A percentile compares a stretch with the other conserved stretches of the same genome.
Conservation (phyloP, 176 grass and related monocot genomes). For the Areca catechu region DNA sequence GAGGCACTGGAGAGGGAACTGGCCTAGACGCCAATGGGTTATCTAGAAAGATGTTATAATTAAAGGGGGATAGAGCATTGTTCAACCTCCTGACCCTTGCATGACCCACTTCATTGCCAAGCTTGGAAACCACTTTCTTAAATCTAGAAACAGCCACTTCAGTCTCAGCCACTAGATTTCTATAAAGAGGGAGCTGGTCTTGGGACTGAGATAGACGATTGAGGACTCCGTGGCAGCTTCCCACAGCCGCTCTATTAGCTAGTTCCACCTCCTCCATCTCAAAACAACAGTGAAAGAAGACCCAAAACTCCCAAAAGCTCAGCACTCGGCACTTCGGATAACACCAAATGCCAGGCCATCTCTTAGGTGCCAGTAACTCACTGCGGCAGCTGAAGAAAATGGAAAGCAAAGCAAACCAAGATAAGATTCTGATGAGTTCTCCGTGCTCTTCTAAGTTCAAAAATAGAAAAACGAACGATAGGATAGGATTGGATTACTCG, state of each 20-base stretch:
- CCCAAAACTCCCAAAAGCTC: neutral
- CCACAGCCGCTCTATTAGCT: conserved; percentile 51
- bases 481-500: too few species aligned
- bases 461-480: too few species aligned
- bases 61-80: conserved; percentile 53
- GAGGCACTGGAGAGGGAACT: conserved; percentile 27
- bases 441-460: too few species aligned
- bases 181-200: conserved; percentile 36
- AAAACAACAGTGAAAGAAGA: conserved; percentile 12
- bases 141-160: conserved; percentile 62
- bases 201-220: conserved; percentile 51
- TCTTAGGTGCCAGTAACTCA: too few species aligned
- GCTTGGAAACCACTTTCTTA: conserved; percentile 36
- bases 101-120: conserved; percentile 56
- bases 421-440: too few species aligned
- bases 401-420: too few species aligned
- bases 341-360: too few species aligned
- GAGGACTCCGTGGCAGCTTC: conserved; percentile 70
- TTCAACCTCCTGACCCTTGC: conserved; percentile 56
- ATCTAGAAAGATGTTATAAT: conserved; percentile 69
- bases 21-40: neutral
- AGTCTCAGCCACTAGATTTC: conserved; percentile 48
- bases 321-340: neutral
- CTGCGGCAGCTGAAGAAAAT: too few species aligned
- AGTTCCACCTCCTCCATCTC: conserved; percentile 72